These are phyloP conservation scores for Tricholomella constricta DNA, from an alignment of 768 basidiomycete species.

Conservation along the genomic window DNA sequence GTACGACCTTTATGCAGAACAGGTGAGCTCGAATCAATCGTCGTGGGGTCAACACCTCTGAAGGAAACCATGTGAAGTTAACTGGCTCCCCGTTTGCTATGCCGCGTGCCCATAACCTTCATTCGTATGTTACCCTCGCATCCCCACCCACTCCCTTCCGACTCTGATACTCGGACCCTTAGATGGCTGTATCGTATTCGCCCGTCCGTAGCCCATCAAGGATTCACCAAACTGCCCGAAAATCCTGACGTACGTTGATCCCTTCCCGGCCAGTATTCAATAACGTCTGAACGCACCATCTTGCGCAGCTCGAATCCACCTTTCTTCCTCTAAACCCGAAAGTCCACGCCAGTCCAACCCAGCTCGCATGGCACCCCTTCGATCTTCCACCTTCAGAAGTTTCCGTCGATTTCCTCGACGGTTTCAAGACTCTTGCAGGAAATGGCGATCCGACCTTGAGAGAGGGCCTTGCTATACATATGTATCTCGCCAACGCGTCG, in stretches of 20 bases:
- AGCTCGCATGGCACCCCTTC: slow-evolving; percentile 68
- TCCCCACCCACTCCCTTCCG: background rate
- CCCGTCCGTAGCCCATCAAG: slow-evolving; percentile 67
- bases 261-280: background rate
- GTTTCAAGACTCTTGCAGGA: slow-evolving; percentile 64
- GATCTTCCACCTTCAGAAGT: slow-evolving; percentile 44
- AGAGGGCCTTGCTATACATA: slow-evolving; percentile 65
- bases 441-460: slow-evolving; percentile 63
- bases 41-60: background rate
- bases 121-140: slow-evolving; percentile 39
- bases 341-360: slow-evolving; percentile 62
- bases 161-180: background rate
- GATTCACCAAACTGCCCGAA: slow-evolving; percentile 54
- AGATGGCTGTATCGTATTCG: slow-evolving; percentile 71
- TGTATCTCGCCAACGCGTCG: slow-evolving; percentile 59
- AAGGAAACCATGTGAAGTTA: slow-evolving; percentile 39
- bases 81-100: slow-evolving; percentile 63
- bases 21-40: slow-evolving; percentile 33
- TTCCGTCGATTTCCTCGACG: slow-evolving; percentile 56
- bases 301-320: slow-evolving; percentile 55
- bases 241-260: slow-evolving; percentile 55
- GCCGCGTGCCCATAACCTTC: slow-evolving; percentile 54
- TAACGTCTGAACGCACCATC: too few relatives aligned
- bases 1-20: slow-evolving; percentile 64
- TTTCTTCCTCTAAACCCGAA: slow-evolving; percentile 62